Evolutionary conservation across 768 basidiomycete genomes (phyloP).

Genomic region (Gloeopeniophorella convolvens): DNA sequence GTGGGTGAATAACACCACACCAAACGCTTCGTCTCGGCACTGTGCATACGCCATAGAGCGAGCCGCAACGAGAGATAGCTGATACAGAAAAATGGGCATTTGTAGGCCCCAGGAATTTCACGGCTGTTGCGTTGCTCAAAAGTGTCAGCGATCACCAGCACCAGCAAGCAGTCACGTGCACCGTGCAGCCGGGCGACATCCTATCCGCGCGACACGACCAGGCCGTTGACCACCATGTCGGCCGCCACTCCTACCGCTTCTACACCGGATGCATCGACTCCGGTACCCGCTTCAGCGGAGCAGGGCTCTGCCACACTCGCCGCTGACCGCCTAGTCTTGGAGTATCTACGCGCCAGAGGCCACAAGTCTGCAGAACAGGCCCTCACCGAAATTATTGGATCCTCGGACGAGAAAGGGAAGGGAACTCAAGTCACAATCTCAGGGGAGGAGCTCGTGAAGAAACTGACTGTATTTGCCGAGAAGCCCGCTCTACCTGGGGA

Average conservation of each 20-base stretch:
- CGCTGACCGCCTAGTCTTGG: constrained; percentile 38
- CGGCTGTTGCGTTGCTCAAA: too few relatives aligned
- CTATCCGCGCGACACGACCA: too few relatives aligned
- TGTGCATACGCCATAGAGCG: too few relatives aligned
- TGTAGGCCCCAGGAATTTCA: too few relatives aligned
- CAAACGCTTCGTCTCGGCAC: too few relatives aligned
- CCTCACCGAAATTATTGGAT: constrained; percentile 36
- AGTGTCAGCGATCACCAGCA: too few relatives aligned
- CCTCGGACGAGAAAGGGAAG: constrained; percentile 32
- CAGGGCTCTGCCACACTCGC: constrained; percentile 37
- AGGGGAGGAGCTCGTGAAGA: constrained; percentile 49
- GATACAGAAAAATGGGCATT: too few relatives aligned
- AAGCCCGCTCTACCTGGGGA: constrained; percentile 62
- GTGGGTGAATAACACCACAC: too few relatives aligned
- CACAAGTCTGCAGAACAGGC: constrained; percentile 39
- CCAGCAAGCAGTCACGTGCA: too few relatives aligned
- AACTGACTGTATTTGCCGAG: constrained; percentile 60
- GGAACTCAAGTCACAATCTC: constrained; percentile 30
- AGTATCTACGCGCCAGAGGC: constrained; percentile 45
- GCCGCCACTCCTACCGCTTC: constrained; percentile 45
- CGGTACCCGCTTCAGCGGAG: constrained; percentile 35
- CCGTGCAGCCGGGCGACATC: too few relatives aligned
- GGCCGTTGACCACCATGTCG: constrained; percentile 36
- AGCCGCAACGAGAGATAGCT: too few relatives aligned
- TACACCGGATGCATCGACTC: constrained; percentile 38